Conservation (phyloP, 345 rosid genomes). For the Gossypium rotundifolium region DNA sequence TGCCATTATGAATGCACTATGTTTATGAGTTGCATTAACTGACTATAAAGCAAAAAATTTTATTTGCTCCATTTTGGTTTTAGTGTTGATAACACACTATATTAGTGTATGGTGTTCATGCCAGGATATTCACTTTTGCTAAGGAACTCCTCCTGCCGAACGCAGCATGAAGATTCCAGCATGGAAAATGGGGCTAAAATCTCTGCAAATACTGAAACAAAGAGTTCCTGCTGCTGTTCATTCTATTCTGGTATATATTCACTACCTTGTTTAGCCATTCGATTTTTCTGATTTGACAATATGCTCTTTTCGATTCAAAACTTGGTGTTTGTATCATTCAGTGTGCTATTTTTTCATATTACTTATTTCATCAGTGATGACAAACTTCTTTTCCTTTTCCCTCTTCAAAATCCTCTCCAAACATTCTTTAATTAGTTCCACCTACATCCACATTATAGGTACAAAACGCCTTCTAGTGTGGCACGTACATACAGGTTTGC, state of each 20-base stretch:
- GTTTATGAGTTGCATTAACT: neutral
- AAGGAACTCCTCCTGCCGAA: constrained; percentile 99
- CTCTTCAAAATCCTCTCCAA: neutral
- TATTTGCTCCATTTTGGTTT: constrained; percentile 4
- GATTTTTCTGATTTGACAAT: neutral
- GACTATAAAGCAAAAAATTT: neutral
- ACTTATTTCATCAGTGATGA: neutral
- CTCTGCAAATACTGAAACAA: constrained; percentile 65
- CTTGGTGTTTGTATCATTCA: neutral
- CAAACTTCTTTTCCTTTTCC: neutral
- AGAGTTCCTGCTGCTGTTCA: constrained; percentile 70
- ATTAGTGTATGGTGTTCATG: constrained; percentile 67
- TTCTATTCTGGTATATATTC: constrained; percentile 73
- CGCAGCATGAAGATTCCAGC: constrained; percentile 97
- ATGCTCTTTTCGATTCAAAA: neutral
- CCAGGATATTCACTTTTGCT: constrained; percentile 90
- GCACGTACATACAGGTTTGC: constrained; percentile 90
- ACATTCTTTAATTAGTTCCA: constrained; percentile 8
- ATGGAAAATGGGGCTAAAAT: constrained; percentile 85
- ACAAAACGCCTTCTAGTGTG: constrained; percentile 71
- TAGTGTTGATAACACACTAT: constrained; percentile 17
- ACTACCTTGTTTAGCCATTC: constrained; percentile 8
- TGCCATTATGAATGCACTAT: neutral
- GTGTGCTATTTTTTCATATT: neutral
- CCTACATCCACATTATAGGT: constrained; percentile 39